These are phyloP conservation scores for Inonotus obliquus DNA, from an alignment of 1,284 basidiomycete species.

Conservation along the genomic window DNA sequence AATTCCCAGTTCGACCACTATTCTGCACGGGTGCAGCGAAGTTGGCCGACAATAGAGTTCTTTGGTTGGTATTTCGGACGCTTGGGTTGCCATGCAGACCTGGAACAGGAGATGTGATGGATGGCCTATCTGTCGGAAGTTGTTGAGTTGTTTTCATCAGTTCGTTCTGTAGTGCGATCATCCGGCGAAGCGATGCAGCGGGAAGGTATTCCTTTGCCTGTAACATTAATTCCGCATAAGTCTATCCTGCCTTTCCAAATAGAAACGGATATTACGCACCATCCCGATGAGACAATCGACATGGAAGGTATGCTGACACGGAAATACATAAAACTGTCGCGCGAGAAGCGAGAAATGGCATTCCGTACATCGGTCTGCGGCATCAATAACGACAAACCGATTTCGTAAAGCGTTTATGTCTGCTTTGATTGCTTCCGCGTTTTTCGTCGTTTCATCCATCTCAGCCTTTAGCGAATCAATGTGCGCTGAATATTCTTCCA, in stretches of 20 bases:
- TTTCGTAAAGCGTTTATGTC: slow-evolving; percentile 85
- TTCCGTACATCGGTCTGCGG: slow-evolving; percentile 79
- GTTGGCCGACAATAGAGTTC: slow-evolving; percentile 68
- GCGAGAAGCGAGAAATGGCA: slow-evolving; percentile 77
- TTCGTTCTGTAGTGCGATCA: slow-evolving; percentile 81
- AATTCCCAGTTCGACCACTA: slow-evolving; percentile 48
- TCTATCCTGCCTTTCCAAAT: neutral
- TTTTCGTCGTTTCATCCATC: slow-evolving; percentile 94
- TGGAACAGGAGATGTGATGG: slow-evolving; percentile 29
- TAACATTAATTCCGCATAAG: slow-evolving; percentile 9
- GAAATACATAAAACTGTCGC: slow-evolving; percentile 97
- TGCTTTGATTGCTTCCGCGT: slow-evolving; percentile 89
- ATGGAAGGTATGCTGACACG: slow-evolving; percentile 95
- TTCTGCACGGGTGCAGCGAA: slow-evolving; percentile 58
- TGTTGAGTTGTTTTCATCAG: slow-evolving; percentile 54
- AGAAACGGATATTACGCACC: slow-evolving; percentile 46
- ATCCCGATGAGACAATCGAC: slow-evolving; percentile 90
- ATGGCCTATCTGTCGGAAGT: slow-evolving; percentile 31
- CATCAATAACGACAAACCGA: slow-evolving; percentile 92
- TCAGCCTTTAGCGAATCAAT: slow-evolving; percentile 90
- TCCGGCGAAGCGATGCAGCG: slow-evolving; percentile 72
- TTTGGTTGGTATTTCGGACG: slow-evolving; percentile 35
- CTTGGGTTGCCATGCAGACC: slow-evolving; percentile 38
- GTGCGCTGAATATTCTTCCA: slow-evolving; percentile 91
- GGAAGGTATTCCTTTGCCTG: slow-evolving; percentile 91